Percentiles rank a stretch among this genome's conserved stretches.
Evolutionary conservation across 192 early-diverging fungal species (phyloP).

Genomic region (Jimgerdemannia flammicorona): DNA sequence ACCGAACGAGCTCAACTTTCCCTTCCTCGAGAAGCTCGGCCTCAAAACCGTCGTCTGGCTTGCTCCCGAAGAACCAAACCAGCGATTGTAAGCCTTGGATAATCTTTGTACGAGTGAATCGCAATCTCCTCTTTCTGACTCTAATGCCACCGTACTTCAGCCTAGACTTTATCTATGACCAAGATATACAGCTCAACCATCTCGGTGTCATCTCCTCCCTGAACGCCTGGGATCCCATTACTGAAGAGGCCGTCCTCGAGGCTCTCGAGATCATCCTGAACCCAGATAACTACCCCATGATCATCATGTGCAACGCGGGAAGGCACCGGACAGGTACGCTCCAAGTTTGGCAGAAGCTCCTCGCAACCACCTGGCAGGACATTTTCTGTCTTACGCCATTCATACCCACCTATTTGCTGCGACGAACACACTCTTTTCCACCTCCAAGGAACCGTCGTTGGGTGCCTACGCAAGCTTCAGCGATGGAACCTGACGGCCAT

Average conservation of each 20-base stretch:
- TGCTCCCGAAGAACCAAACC: conserved; percentile 96
- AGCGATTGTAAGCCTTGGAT: conserved; percentile 66
- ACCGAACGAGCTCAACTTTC: conserved; percentile 99
- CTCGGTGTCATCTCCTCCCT: conserved; percentile 78
- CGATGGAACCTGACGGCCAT: conserved; percentile 98
- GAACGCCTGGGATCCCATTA: conserved; percentile 97
- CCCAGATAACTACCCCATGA: conserved; percentile 89
- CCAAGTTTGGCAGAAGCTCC: no score
- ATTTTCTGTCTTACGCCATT: no score
- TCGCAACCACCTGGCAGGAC: no score
- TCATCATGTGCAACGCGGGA: conserved; percentile 98
- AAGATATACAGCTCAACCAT: conserved; percentile 92
- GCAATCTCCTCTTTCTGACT: not conserved
- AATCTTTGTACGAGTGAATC: not conserved
- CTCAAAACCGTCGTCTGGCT: conserved; percentile 93
- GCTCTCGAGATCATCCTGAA: conserved; percentile 85
- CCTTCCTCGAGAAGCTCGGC: conserved; percentile 94
- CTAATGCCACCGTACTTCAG: conserved; percentile 19
- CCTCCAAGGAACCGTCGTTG: conserved; percentile 84
- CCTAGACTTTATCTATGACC: conserved; percentile 97
- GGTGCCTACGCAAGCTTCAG: conserved; percentile 96
- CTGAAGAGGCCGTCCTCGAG: conserved; percentile 93
- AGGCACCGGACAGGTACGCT: conserved; percentile 86
- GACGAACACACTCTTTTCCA: not conserved
- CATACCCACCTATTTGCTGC: not conserved